Evolutionary conservation across 2,329 filamentous ascomycete genomes (phyloP), one percentile per base, ranked within the genome.

Genomic region (Phialocephala sp.): DNA sequence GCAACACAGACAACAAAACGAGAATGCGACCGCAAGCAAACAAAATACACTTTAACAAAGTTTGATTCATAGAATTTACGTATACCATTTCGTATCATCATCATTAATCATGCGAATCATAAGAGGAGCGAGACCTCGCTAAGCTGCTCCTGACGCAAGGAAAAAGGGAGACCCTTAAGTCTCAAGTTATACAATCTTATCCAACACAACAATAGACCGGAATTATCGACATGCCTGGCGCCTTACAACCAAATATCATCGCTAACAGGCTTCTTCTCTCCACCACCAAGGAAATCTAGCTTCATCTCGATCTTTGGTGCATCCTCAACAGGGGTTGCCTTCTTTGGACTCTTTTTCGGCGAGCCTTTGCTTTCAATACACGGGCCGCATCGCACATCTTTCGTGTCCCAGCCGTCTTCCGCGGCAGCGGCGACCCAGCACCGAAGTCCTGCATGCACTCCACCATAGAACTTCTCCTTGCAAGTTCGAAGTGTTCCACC

Each of bases 381-480:
- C 47, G 89, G 89, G 0, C 92, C 92, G 77, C 90, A 92, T 60
- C 94, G 84, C 27, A 98, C 94, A 73, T 91, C 89, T 60, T 85
- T 85, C 52, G 93, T 90, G 59, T 93, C 88, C 94, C 95, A 99
- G 55, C 88, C 91, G 78, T 99, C 95, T 67, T 94, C 93, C 35
- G 83, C 84, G 0, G 93, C 94, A 0, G 94, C 95, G 0, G 89
- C 90, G 20, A 97, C 91, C 94, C 94, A 99, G 8, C 91, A 94
- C 62, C 91, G 88, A 69, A 98, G 83, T 1, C 90, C 93, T 72
- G 94, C 92, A 76, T 99, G 95, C 4, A 99, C 91, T 58, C 91
- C 89, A 1, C 91, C 91, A 76, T 99, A 98, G 77, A 98, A 97
- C 77, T 98, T 98, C 79, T 97, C 94, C 77, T 98, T 99, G 83